phyloP scores from a whole-genome alignment of 192 early-diverging fungal genomes.

The Podila verticillata region DNA sequence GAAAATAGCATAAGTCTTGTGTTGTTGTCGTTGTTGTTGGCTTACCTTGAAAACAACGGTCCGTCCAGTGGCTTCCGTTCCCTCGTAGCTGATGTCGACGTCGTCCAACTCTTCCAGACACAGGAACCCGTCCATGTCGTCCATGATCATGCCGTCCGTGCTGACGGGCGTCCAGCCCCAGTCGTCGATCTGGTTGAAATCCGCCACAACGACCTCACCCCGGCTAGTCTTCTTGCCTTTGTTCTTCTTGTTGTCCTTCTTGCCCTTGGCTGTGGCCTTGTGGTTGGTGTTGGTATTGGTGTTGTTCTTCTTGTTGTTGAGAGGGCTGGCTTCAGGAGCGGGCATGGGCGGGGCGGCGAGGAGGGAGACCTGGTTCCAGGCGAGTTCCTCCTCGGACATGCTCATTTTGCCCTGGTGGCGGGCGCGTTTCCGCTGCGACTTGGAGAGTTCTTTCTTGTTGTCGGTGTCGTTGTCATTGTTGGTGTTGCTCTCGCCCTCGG shows the following conservation, averaged over 20 bases:
- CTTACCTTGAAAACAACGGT: conserved; percentile 81
- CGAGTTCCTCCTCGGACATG: conserved; percentile 37
- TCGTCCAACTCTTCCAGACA: conserved; percentile 89
- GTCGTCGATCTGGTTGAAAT: conserved; percentile 49
- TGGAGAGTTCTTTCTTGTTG: conserved; percentile 32
- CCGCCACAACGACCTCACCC: conserved; percentile 30
- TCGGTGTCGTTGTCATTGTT: not conserved
- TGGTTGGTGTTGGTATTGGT: conserved; percentile 1
- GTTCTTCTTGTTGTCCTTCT: conserved; percentile 6
- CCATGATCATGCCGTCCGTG: conserved; percentile 59
- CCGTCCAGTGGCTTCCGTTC: conserved; percentile 68
- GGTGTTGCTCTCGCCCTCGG: not conserved
- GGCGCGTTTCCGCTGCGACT: conserved; percentile 48
- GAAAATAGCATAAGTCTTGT: too few species aligned
- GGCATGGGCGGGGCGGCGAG: conserved; percentile 25
- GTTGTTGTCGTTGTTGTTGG: not conserved
- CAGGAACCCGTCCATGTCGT: conserved; percentile 84
- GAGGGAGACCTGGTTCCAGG: conserved; percentile 38
- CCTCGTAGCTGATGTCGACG: conserved; percentile 81
- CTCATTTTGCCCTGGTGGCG: conserved; percentile 17
- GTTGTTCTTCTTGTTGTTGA: conserved; percentile 3
- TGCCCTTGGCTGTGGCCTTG: conserved; percentile 9
- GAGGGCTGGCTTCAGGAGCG: conserved; percentile 11
- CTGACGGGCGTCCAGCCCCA: conserved; percentile 73
- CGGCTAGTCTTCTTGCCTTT: conserved; percentile 1